phyloP scores from a whole-genome alignment of 2,329 filamentous ascomycete genomes.

The Trichoderma harzianum region DNA sequence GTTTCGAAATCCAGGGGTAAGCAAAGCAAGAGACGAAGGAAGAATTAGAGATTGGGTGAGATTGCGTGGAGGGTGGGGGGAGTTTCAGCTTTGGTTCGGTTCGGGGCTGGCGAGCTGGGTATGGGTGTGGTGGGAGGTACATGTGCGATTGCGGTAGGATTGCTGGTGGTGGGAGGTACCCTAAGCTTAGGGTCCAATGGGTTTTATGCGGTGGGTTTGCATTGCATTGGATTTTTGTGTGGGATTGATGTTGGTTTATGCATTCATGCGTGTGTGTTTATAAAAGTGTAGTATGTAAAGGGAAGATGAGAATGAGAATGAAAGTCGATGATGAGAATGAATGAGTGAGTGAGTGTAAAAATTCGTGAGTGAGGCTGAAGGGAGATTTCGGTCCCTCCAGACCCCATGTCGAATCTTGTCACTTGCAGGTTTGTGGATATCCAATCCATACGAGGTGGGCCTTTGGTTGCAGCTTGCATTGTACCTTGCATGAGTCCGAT shows the following conservation, averaged over 20 bases:
- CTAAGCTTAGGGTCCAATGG: background rate
- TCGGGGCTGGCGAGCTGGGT: background rate
- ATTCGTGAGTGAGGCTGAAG: background rate
- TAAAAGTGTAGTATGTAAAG: background rate
- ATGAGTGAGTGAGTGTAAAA: background rate
- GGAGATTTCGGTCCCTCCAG: background rate
- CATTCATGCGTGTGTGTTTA: no score
- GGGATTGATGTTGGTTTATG: background rate
- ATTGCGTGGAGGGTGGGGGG: constrained; percentile 1
- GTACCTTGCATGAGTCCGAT: background rate
- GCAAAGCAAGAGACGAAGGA: background rate
- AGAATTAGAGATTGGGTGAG: background rate
- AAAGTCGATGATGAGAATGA: background rate
- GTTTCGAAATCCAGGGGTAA: constrained; percentile 11
- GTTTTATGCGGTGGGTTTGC: background rate
- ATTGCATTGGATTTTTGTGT: background rate
- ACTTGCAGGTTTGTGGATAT: background rate
- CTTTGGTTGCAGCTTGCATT: background rate
- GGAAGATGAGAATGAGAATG: background rate
- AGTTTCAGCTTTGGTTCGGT: background rate
- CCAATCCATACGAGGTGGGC: background rate
- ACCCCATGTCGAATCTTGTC: background rate
- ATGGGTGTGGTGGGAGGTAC: background rate
- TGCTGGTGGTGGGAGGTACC: no score
- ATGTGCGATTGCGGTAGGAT: background rate